These are phyloP conservation scores for Aegle marmelos DNA, from an alignment of 345 rosid species.

Conservation along the genomic window DNA sequence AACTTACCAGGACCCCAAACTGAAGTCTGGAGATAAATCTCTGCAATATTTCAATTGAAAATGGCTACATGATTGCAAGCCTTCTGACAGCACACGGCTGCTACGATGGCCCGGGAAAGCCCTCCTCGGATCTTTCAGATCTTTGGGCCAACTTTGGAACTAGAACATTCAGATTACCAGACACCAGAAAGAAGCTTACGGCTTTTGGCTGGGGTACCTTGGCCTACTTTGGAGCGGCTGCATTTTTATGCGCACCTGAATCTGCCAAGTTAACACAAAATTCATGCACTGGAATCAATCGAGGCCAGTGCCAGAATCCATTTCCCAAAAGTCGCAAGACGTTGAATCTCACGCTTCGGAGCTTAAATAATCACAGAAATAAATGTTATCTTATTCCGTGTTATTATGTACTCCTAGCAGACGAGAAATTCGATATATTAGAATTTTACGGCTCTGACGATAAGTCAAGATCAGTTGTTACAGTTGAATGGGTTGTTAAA, in stretches of 20 bases:
- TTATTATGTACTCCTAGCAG: background rate
- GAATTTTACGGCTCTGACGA: background rate
- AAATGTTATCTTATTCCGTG: background rate
- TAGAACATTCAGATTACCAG: too few species aligned
- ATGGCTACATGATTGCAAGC: too few species aligned
- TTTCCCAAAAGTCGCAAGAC: conserved; percentile 13
- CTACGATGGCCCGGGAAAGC: too few species aligned
- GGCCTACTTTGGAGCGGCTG: conserved; percentile 19
- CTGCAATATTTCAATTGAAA: too few species aligned
- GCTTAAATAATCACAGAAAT: background rate
- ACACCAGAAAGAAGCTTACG: too few species aligned
- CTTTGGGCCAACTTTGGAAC: too few species aligned
- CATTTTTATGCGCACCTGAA: background rate
- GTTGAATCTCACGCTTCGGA: background rate
- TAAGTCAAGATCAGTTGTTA: too few species aligned
- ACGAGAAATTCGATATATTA: background rate
- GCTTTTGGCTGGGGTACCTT: background rate
- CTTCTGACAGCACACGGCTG: too few species aligned
- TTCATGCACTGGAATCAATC: conserved; percentile 24
- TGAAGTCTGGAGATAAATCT: too few species aligned
- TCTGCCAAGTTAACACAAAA: background rate
- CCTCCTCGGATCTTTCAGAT: too few species aligned
- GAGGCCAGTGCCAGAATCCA: conserved; percentile 15
- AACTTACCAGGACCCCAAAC: too few species aligned
- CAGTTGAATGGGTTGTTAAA: too few species aligned